These are phyloP conservation scores for Dioscorea zingiberensis DNA, from an alignment of 106 monocot species.

Conservation along the genomic window DNA sequence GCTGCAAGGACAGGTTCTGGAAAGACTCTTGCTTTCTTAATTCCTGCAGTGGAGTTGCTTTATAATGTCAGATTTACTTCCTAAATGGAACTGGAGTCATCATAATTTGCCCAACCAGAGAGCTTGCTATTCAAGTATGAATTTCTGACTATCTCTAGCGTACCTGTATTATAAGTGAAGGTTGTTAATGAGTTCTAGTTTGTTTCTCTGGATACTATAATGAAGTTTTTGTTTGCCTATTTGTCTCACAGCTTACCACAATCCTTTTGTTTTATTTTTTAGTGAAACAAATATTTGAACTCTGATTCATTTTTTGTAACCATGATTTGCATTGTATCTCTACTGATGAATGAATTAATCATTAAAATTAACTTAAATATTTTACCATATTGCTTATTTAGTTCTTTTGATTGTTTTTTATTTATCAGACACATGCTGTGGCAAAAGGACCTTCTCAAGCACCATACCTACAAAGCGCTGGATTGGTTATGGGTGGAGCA, in stretches of 20 bases:
- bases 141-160: neutral
- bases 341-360: too few relatives aligned
- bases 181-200: too few relatives aligned
- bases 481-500: conserved; percentile 71
- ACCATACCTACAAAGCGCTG: conserved; percentile 88
- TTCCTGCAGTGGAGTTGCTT: conserved; percentile 82
- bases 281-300: too few relatives aligned
- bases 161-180: too few relatives aligned
- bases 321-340: too few relatives aligned
- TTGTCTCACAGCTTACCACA: too few relatives aligned
- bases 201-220: too few relatives aligned
- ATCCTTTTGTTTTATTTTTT: too few relatives aligned
- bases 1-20: conserved; percentile 90
- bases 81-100: conserved; percentile 83
- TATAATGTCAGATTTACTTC: conserved; percentile 37
- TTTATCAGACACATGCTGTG: conserved; percentile 67
- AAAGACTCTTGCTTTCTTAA: conserved; percentile 90
- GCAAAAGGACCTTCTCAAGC: conserved; percentile 75
- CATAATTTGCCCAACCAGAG: conserved; percentile 89
- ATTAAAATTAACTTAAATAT: too few relatives aligned
- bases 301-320: too few relatives aligned
- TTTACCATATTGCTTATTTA: too few relatives aligned
- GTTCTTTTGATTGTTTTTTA: neutral
- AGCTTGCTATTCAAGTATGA: conserved; percentile 88
- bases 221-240: too few relatives aligned